phyloP scores from a whole-genome alignment of 768 basidiomycete genomes.

The Pulveroboletus sp. region DNA sequence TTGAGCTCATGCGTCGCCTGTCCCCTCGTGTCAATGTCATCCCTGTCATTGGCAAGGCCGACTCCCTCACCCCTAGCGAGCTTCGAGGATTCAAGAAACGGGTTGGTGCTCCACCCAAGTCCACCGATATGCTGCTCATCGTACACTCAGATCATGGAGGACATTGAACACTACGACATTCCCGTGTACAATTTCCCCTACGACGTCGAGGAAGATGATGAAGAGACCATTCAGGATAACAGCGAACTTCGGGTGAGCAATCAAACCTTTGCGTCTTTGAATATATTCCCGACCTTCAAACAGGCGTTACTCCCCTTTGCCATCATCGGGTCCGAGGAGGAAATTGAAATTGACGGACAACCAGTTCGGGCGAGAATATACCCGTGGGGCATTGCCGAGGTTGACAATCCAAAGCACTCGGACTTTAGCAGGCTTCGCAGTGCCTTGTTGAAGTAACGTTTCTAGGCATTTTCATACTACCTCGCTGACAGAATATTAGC shows the following conservation, averaged over 20 bases:
- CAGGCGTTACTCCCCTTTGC: slow-evolving; percentile 94
- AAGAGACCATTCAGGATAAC: slow-evolving; percentile 97
- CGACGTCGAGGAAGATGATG: slow-evolving; percentile 98
- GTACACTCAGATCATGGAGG: slow-evolving; percentile 85
- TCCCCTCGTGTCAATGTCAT: slow-evolving; percentile 99
- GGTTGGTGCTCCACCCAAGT: slow-evolving; percentile 36
- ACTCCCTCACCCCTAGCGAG: slow-evolving; percentile 90
- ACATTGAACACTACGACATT: slow-evolving; percentile 97
- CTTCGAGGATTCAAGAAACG: slow-evolving; percentile 95
- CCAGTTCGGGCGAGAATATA: slow-evolving; percentile 91
- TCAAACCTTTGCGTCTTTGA: slow-evolving; percentile 21
- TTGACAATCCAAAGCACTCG: slow-evolving; percentile 99
- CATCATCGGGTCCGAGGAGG: slow-evolving; percentile 95
- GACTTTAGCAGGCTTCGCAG: slow-evolving; percentile 93
- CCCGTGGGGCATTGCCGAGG: slow-evolving; percentile 98
- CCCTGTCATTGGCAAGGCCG: slow-evolving; percentile 95
- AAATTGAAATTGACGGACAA: slow-evolving; percentile 89
- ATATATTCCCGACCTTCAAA: slow-evolving; percentile 5
- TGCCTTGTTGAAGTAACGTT: slow-evolving; percentile 78
- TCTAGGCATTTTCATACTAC: not conserved
- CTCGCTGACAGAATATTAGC: slow-evolving; percentile 38
- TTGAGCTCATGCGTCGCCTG: slow-evolving; percentile 96
- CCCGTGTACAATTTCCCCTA: slow-evolving; percentile 99
- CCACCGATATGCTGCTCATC: slow-evolving; percentile 4
- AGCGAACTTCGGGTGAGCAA: slow-evolving; percentile 85